phyloP scores from a whole-genome alignment of 1,284 basidiomycete species.

The Trametes polyzona region DNA sequence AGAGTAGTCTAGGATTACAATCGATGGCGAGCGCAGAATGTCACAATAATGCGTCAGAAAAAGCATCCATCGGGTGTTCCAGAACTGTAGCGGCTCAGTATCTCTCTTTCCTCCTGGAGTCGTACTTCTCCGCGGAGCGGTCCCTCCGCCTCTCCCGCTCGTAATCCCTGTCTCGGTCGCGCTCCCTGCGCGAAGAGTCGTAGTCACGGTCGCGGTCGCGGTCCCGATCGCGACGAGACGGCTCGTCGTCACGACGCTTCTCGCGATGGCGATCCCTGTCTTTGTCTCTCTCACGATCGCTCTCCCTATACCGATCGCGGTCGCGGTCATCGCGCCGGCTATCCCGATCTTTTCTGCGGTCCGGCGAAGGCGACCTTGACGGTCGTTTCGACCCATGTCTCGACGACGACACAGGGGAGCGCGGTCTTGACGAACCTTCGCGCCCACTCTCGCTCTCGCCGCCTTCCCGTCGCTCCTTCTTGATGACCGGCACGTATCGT shows the following conservation, averaged over 20 bases:
- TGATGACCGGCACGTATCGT: constrained; percentile 79
- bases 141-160: constrained; percentile 21
- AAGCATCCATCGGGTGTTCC: too few species aligned
- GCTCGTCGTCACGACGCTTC: constrained; percentile 27
- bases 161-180: constrained; percentile 19
- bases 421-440: constrained; percentile 25
- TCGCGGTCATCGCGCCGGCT: constrained; percentile 27
- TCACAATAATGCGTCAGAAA: too few species aligned
- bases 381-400: constrained; percentile 28
- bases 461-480: constrained; percentile 48
- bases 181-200: constrained; percentile 15
- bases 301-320: constrained; percentile 34
- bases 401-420: constrained; percentile 27
- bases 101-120: constrained; percentile 17
- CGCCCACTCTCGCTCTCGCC: constrained; percentile 29
- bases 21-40: too few species aligned
- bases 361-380: constrained; percentile 37
- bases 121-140: constrained; percentile 21
- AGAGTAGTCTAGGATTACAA: too few species aligned
- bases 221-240: constrained; percentile 9
- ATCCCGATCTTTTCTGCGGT: constrained; percentile 37
- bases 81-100: constrained; percentile 11
- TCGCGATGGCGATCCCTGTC: constrained; percentile 6
- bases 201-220: constrained; percentile 9
- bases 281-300: constrained; percentile 26